Percentiles rank a stretch among this genome's conserved stretches.
phyloP scores from a whole-genome alignment of 495 filamentous ascomycete species.

The Filosporella fistucella region DNA sequence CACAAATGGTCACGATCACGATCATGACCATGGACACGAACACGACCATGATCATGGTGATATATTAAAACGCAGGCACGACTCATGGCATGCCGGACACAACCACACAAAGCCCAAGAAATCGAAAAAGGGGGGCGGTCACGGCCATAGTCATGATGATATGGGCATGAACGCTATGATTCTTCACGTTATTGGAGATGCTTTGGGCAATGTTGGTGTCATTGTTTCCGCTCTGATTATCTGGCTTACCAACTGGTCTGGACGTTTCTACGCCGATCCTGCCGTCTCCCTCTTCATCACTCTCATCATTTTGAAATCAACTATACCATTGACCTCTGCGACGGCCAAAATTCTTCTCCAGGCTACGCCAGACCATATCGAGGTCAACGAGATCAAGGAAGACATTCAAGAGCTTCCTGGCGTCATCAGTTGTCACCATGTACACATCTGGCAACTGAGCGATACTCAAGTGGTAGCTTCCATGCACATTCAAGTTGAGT shows the following conservation, averaged over 20 bases:
- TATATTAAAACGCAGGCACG: conserved; percentile 9
- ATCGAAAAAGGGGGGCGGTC: conserved; percentile 47
- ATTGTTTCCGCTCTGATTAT: conserved; percentile 91
- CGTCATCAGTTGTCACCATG: conserved; percentile 83
- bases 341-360: conserved; percentile 93
- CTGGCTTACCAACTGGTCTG: conserved; percentile 69
- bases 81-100: conserved; percentile 55
- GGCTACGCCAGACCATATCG: conserved; percentile 82
- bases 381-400: conserved; percentile 83
- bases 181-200: conserved; percentile 93
- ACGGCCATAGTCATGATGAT: conserved; percentile 75
- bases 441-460: conserved; percentile 96
- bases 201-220: conserved; percentile 94
- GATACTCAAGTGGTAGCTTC: conserved; percentile 90
- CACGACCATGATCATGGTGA: conserved; percentile 8
- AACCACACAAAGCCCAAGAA: conserved; percentile 78
- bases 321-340: conserved; percentile 87
- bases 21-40: conserved; percentile 2
- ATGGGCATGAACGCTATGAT: conserved; percentile 98
- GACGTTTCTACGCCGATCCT: conserved; percentile 76
- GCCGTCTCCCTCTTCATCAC: conserved; percentile 95
- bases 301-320: conserved; percentile 85
- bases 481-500: conserved; percentile 84
- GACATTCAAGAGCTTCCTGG: conserved; percentile 84
- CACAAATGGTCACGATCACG: conserved; percentile 17